phyloP scores from a whole-genome alignment of 1,284 basidiomycete genomes.

The Trametes sp. region DNA sequence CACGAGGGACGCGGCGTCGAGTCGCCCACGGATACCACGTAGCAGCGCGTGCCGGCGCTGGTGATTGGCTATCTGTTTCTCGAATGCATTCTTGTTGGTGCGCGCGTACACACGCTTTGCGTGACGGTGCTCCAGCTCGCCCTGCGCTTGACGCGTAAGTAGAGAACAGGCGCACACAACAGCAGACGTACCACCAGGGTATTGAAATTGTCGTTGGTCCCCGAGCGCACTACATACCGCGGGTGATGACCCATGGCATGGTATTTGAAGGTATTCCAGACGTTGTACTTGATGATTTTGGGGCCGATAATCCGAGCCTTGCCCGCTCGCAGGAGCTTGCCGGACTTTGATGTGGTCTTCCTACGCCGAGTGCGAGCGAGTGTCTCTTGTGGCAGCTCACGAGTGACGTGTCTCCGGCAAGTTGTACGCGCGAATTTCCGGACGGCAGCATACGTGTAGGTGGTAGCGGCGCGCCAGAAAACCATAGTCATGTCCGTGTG shows the following conservation, averaged over 20 bases:
- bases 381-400: conserved; percentile 39
- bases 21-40: not conserved
- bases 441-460: too few relatives aligned
- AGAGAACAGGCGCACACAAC: too few relatives aligned
- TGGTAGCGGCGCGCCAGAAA: too few relatives aligned
- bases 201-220: conserved; percentile 45
- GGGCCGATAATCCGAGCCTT: too few relatives aligned
- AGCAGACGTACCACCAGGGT: conserved; percentile 42
- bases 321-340: not conserved
- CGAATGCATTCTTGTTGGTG: conserved; percentile 42
- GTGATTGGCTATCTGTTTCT: conserved; percentile 36
- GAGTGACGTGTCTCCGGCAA: not conserved
- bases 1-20: too few relatives aligned
- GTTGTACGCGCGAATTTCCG: too few relatives aligned
- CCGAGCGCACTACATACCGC: conserved; percentile 36
- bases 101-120: conserved; percentile 43
- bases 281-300: not conserved
- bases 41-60: conserved; percentile 17
- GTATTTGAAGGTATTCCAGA: conserved; percentile 30
- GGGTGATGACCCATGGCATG: conserved; percentile 37
- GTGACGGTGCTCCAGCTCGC: conserved; percentile 43
- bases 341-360: not conserved
- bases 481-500: too few relatives aligned
- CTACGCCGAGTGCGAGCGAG: conserved; percentile 25
- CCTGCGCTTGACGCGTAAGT: too few relatives aligned